Evolutionary conservation across 169 alveolate species (phyloP), one percentile per base, ranked within the genome.

Genomic region (Sarcocystis neurona): DNA sequence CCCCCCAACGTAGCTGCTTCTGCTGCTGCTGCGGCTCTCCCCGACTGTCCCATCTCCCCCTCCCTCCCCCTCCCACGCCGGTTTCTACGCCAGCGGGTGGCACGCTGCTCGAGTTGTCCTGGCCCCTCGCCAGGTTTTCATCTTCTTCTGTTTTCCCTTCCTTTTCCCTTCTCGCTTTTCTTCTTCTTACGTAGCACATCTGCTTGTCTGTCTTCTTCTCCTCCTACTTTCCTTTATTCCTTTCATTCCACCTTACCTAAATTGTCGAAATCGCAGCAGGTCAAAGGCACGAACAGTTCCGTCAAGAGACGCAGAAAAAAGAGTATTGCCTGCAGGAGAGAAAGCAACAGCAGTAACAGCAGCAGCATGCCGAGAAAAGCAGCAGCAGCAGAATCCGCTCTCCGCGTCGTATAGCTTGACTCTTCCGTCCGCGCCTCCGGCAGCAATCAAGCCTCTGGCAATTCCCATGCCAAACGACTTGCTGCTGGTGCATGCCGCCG

Each of bases 221-320:
- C n/a, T n/a, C n/a, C n/a, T n/a, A n/a, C n/a, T n/a, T n/a, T n/a
- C n/a, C n/a, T n/a, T n/a, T n/a, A n/a, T n/a, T n/a, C n/a, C n/a
- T n/a, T n/a, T n/a, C n/a, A n/a, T n/a, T 27, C 43, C 27, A 66
- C 15, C 85, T 77, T 41, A 70, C 90, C 86, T 47, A 72, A 90
- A 84, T 32, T 80, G 79, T 27, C 85, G 63, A 48, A 97, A 97
- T 90, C 99, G 95, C 66, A 97, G 94, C 79, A 97, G 94, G 88
- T 99, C 99, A 91, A 95, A 98, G 27, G 99, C 99, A 84, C 99
- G 95, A 23, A 98, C 98, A 20, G 99, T 97, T 23, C 99, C 99
- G 93, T 99, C 99, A 75, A 97, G 93, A 6, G 99, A 96, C 12
- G 99, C 97, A 0, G 99, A 95, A 56, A 99, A 89, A 44, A 99